Percentiles rank a stretch among this genome's conserved stretches.
phyloP scores from a whole-genome alignment of 2,329 filamentous ascomycete genomes.

The Chlorencoelia australis region DNA sequence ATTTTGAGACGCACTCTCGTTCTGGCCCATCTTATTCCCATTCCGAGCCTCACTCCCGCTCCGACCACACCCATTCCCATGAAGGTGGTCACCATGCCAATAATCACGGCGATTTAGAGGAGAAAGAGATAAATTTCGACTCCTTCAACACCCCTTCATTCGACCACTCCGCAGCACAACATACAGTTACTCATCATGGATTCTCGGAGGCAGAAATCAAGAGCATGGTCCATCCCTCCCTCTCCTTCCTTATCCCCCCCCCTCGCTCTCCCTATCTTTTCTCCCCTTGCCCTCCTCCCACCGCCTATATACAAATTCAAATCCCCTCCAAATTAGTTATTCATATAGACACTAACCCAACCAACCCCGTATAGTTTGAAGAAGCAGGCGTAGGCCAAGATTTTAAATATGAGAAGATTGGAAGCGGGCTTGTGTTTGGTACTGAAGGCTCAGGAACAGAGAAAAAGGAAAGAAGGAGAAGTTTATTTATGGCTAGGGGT shows the following conservation, averaged over 20 bases:
- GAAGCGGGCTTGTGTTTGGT: constrained; percentile 22
- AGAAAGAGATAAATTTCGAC: neutral
- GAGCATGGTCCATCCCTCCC: too few relatives aligned
- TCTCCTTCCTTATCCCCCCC: too few relatives aligned
- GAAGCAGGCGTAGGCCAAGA: constrained; percentile 46
- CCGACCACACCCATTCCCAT: constrained; percentile 18
- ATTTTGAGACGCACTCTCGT: constrained; percentile 57
- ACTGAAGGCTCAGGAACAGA: constrained; percentile 5
- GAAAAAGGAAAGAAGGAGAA: constrained; percentile 10
- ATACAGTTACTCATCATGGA: constrained; percentile 55
- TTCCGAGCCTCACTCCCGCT: constrained; percentile 13
- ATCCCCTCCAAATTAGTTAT: too few relatives aligned
- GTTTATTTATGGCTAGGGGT: constrained; percentile 18
- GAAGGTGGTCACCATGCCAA: too few relatives aligned
- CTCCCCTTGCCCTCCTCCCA: too few relatives aligned
- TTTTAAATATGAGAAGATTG: constrained; percentile 40
- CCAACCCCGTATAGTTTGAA: too few relatives aligned
- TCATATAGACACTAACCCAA: too few relatives aligned
- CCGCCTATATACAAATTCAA: too few relatives aligned
- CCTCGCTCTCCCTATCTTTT: too few relatives aligned
- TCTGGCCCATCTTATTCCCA: too few relatives aligned
- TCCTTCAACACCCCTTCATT: too few relatives aligned
- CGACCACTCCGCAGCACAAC: too few relatives aligned
- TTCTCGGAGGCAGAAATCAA: constrained; percentile 52
- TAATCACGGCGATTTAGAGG: constrained; percentile 17